Base-by-base conservation (phyloP, 1,284 basidiomycete species). In the Sutorius eximius region DNA sequence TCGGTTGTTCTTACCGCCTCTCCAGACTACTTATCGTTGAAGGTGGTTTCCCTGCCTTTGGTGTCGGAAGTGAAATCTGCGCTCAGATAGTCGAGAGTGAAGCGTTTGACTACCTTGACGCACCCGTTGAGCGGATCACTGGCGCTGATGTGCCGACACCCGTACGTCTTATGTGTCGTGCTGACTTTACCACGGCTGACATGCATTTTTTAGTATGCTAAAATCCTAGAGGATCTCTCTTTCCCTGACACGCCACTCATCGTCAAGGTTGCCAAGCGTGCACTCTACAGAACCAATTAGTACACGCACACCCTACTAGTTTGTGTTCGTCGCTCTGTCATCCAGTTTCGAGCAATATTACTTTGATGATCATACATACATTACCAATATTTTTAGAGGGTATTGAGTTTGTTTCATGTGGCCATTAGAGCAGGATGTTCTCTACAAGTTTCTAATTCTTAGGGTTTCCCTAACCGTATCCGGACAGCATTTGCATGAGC, bases 21-120 rank as follows among this genome's bases (percentile, higher is more conserved):
- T 55, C 49, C 56, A 91, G 91, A 61, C 82, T 99, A 58, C 81
- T 99, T 57, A 93, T 92, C 53, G 95, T 95, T 56, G 97, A 99
- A 77, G 95, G 95, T 76, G 97, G 97, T 51, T 99, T 98, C 93
- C 97, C 97, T 45, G 89, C 85, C 47, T 99, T 98, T 74, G 94
- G 97, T 77, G 95, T 99, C 53, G 96, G 96, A 61, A 95, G 93
- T 66, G 97, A 99, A 77, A 97, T 99, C 68, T 93, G 92, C 65
- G 95, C 96, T 15, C 93, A 96, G 75, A 91, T 97, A 66, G 82
- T 95, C 60, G 96, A 99, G 82, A 94, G 92, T 66, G 90, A 95
- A 65, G 95, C 93, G 7, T 98, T 95, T 70, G 93, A 97, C 77
- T 96, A 93, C 78, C 87, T 98, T 47, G 97, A 99, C 77, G 95